Percentiles rank a stretch among this genome's conserved stretches.
Evolutionary conservation across 108 stramenopile genomes (phyloP).

Genomic region (Aurantiochytrium sp.): DNA sequence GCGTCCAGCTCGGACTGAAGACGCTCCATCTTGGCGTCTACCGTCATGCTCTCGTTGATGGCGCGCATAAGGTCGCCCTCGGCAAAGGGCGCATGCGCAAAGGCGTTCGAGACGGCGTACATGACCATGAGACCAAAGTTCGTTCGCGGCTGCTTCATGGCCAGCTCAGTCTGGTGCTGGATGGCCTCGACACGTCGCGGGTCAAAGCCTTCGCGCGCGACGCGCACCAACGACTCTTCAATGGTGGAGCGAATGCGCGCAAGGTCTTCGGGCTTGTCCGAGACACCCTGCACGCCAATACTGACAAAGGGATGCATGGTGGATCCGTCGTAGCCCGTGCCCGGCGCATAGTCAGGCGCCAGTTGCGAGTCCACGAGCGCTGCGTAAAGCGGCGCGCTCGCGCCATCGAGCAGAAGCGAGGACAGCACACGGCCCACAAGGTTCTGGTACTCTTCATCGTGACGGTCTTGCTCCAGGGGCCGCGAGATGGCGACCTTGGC

Average conservation of each 20-base stretch:
- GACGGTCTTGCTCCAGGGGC: neutral
- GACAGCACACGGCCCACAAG: neutral
- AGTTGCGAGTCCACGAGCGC: conserved; percentile 36
- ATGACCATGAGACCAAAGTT: neutral
- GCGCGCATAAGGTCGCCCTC: neutral
- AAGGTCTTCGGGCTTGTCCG: conserved; percentile 69
- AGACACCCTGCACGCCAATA: conserved; percentile 19
- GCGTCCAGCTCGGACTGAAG: neutral
- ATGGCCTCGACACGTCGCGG: conserved; percentile 20
- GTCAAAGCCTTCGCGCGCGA: conserved; percentile 76
- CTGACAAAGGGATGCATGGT: neutral
- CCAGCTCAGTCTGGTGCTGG: conserved; percentile 3
- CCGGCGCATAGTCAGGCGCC: neutral
- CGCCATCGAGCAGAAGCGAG: conserved; percentile 57
- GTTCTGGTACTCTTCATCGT: neutral
- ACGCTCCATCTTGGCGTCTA: neutral
- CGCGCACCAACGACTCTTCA: conserved; percentile 62
- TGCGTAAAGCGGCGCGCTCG: conserved; percentile 92
- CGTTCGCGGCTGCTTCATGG: neutral
- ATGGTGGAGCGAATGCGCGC: conserved; percentile 70
- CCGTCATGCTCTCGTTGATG: neutral
- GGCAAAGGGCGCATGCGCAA: neutral
- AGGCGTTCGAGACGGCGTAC: neutral
- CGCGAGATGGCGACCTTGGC: neutral
- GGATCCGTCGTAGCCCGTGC: neutral